Base-by-base conservation (phyloP, 345 rosid genomes). In the Capsella bursapastoris region DNA sequence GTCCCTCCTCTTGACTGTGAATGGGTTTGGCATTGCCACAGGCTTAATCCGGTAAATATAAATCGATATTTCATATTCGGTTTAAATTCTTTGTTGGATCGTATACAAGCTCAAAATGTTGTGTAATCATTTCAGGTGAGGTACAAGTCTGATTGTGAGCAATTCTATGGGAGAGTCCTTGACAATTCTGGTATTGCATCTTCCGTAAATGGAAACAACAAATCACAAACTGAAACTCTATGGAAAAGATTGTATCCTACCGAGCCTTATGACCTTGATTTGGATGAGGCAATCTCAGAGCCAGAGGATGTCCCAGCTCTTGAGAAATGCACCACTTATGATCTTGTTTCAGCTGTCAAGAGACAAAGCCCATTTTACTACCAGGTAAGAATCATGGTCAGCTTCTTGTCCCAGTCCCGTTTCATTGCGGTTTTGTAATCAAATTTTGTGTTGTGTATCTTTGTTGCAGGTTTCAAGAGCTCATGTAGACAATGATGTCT, bases 11-110 rank as follows among this genome's bases (percentile, higher is more conserved):
- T 95, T 45, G 99, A 95, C 60, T 90, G 98, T 83, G 98, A 95
- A 83, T 95, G 98, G 99, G 60, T 92, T 79, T 95, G 99, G 99
- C 99, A 92, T 57, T 95, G 98, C 78, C 99, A 95, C 79, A 81
- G 98, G 79, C 97, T 95, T 70, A 95, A 90, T 76, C 99, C 99
- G 48, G 99, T 95, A 87, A 31, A 82, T 7, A 40, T 12, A 4
- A 12, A 12, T 34, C 71, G 1, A 52, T 45, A 32, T 40, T 2
- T 52, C 40, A 18, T 10, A 40, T 4, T 14, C 35, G 44, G 45
- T 50, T 55, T 0, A 8, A 3, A 4, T 40, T 41, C 22, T 49
- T 15, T 44, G 11, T 57, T 67, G 4, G 37, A 57, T 50, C 28
- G 49, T 38, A 3, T 13, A 12, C 32, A 62, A 22, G 28, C 57